A percentile compares a stretch with the other conserved stretches of the same genome.
These are phyloP conservation scores for Microbotryum lychnidis-dioicae DNA, from an alignment of 1,284 basidiomycete species.

Conservation along the genomic window DNA sequence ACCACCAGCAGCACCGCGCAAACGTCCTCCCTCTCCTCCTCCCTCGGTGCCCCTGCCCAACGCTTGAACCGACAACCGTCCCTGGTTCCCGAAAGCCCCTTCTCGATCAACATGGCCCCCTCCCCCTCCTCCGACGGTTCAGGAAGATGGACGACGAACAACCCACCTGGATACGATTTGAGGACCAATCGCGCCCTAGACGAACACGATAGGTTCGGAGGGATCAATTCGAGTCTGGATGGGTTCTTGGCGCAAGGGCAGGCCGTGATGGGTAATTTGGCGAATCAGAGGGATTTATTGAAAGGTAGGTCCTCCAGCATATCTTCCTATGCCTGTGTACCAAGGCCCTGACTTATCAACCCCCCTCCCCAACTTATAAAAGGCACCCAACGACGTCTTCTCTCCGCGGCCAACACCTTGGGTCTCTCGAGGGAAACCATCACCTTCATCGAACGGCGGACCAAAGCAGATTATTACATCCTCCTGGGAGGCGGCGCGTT, in stretches of 20 bases:
- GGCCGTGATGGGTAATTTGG: conserved; percentile 77
- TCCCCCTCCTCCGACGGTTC: conserved; percentile 51
- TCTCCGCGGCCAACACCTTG: conserved; percentile 84
- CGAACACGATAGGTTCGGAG: conserved; percentile 78
- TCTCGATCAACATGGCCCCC: conserved; percentile 47
- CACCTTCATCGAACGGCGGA: conserved; percentile 86
- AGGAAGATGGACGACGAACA: conserved; percentile 9
- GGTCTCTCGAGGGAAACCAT: conserved; percentile 87
- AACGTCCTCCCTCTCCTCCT: conserved; percentile 1
- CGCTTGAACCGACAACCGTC: not conserved
- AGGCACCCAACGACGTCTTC: conserved; percentile 66
- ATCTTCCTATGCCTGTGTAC: too few relatives aligned
- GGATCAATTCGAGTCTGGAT: conserved; percentile 69
- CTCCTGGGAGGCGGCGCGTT: conserved; percentile 73
- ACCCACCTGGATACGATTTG: conserved; percentile 19
- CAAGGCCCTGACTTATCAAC: too few relatives aligned
- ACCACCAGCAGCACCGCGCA: not conserved
- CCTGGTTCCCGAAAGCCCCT: conserved; percentile 39
- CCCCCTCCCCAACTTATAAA: not conserved
- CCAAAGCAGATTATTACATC: conserved; percentile 79
- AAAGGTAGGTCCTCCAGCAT: conserved; percentile 48
- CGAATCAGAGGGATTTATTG: conserved; percentile 80
- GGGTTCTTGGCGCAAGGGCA: conserved; percentile 82
- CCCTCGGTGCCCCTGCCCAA: not conserved
- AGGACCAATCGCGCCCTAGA: conserved; percentile 56